Percentiles rank a stretch among this genome's conserved stretches.
phyloP scores from a whole-genome alignment of 2,329 filamentous ascomycete species.

The Biscogniauxia marginata region DNA sequence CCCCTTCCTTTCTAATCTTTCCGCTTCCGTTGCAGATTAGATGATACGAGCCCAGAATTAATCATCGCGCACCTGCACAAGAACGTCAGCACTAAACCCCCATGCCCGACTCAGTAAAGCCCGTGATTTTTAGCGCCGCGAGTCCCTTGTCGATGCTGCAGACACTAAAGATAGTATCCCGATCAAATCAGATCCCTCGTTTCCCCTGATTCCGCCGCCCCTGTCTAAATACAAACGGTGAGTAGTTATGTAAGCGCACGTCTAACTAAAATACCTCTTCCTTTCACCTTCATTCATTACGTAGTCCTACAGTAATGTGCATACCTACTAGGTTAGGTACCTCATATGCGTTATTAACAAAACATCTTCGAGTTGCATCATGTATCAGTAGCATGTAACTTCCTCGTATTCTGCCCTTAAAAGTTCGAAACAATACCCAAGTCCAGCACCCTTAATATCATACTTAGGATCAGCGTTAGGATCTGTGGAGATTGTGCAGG shows the following conservation, averaged over 20 bases:
- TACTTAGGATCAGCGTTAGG: not conserved
- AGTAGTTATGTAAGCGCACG: too few relatives aligned
- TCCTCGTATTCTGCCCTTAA: not conserved
- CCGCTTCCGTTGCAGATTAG: conserved; percentile 5
- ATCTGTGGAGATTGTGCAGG: conserved; percentile 13
- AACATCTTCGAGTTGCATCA: too few relatives aligned
- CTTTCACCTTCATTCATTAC: too few relatives aligned
- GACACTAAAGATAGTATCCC: conserved; percentile 5
- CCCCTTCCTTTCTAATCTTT: conserved; percentile 8
- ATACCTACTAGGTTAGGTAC: too few relatives aligned
- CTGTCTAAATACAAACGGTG: too few relatives aligned
- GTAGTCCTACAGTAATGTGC: too few relatives aligned
- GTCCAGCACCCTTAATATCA: not conserved
- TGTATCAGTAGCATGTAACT: too few relatives aligned
- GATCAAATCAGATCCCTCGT: conserved; percentile 9
- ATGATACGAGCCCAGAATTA: conserved; percentile 2
- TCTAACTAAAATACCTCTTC: too few relatives aligned
- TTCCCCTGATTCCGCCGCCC: too few relatives aligned
- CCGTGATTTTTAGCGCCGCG: conserved; percentile 2
- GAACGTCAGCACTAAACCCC: not conserved
- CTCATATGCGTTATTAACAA: too few relatives aligned
- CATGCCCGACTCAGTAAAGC: conserved; percentile 4
- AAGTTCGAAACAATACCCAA: not conserved
- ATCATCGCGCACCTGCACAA: conserved; percentile 1
- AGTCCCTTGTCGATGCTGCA: conserved; percentile 2